phyloP scores from a whole-genome alignment of 306 rosid genomes.

The Quercus variabilis region DNA sequence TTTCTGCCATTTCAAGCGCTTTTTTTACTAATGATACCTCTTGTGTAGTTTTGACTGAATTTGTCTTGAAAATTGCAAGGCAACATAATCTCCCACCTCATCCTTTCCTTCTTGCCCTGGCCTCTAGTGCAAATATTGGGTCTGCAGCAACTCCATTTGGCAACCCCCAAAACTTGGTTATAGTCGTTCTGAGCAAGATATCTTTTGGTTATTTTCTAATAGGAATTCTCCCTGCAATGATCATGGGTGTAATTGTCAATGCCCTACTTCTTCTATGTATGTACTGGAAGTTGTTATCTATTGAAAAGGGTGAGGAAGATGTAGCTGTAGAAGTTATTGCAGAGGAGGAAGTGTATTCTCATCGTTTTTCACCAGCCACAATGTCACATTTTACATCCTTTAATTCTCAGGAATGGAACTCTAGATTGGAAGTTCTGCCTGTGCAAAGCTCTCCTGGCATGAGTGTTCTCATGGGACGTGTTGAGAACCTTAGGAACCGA shows the following conservation, averaged over 20 bases:
- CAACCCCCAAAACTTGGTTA: conserved; percentile 87
- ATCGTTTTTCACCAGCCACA: conserved; percentile 79
- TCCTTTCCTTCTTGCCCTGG: conserved; percentile 89
- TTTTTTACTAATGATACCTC: conserved; percentile 88
- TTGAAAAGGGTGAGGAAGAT: conserved; percentile 63
- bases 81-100: conserved; percentile 89
- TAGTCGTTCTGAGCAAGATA: too few species aligned
- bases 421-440: conserved; percentile 23
- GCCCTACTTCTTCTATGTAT: too few species aligned
- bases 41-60: conserved; percentile 87
- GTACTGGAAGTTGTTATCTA: conserved; percentile 33
- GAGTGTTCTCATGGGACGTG: neutral
- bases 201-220: too few species aligned
- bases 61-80: conserved; percentile 73
- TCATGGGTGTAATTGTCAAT: too few species aligned
- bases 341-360: conserved; percentile 62
- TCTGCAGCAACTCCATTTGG: conserved; percentile 91
- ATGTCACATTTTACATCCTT: conserved; percentile 42
- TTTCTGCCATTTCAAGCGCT: conserved; percentile 83
- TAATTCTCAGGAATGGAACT: conserved; percentile 52
- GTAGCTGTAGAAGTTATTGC: conserved; percentile 28
- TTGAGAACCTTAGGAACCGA: conserved; percentile 43
- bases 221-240: too few species aligned
- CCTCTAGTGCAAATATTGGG: conserved; percentile 89
- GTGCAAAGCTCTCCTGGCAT: conserved; percentile 35